Evolutionary conservation across 2,329 filamentous ascomycete genomes (phyloP).

Genomic region (Celoporthe dispersa): DNA sequence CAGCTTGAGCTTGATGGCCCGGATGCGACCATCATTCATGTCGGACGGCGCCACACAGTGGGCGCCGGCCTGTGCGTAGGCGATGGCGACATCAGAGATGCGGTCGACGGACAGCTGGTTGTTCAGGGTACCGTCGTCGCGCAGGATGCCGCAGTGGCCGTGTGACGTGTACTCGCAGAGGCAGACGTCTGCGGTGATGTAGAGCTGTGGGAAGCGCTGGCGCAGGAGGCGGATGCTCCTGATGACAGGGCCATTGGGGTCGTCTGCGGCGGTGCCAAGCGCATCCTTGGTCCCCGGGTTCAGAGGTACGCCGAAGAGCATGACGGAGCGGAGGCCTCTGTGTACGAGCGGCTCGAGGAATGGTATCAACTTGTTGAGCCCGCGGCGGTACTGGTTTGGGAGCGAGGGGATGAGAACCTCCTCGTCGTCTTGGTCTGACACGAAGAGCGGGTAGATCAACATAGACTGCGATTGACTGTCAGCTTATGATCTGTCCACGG

Average conservation of each 20-base stretch:
- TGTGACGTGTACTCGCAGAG: conserved; percentile 99
- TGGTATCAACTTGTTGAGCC: conserved; percentile 81
- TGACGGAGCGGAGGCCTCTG: conserved; percentile 90
- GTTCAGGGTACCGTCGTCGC: conserved; percentile 90
- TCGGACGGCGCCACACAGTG: conserved; percentile 97
- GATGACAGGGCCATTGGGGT: conserved; percentile 91
- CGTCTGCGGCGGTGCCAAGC: conserved; percentile 88
- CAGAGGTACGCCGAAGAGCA: conserved; percentile 93
- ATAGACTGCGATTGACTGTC: conserved; percentile 68
- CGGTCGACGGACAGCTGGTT: conserved; percentile 92
- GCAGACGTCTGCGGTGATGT: conserved; percentile 91
- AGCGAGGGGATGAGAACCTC: conserved; percentile 88
- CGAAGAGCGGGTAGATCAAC: conserved; percentile 97
- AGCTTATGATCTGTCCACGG: conserved; percentile 2
- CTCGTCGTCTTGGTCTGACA: conserved; percentile 93
- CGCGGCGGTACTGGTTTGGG: conserved; percentile 86
- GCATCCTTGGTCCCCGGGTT: conserved; percentile 83
- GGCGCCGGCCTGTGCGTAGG: conserved; percentile 92
- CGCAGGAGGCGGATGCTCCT: conserved; percentile 82
- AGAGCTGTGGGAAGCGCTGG: conserved; percentile 84
- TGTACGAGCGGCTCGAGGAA: conserved; percentile 85
- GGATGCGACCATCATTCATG: conserved; percentile 98
- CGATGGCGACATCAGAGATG: conserved; percentile 95
- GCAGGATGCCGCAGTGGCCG: conserved; percentile 94
- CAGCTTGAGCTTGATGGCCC: conserved; percentile 96